phyloP scores from a whole-genome alignment of 306 rosid species.

The Pyrus bretschneideri region DNA sequence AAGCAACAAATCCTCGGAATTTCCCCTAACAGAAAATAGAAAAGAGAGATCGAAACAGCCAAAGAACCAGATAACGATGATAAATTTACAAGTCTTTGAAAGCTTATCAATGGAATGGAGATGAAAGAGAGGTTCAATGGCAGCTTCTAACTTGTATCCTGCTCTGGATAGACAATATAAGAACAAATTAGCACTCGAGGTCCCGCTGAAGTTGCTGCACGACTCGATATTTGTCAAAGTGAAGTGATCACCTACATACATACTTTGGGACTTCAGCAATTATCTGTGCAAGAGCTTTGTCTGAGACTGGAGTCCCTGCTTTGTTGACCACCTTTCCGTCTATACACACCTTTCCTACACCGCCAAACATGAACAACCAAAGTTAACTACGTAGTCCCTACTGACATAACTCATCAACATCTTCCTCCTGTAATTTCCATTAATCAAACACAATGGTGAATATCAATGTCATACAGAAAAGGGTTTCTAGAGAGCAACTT shows the following conservation, averaged over 20 bases:
- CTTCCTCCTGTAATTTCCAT: conserved; percentile 43
- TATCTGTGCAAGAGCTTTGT: conserved; percentile 70
- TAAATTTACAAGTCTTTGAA: conserved; percentile 8
- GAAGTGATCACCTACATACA: conserved; percentile 91
- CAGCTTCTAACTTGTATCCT: conserved; percentile 94
- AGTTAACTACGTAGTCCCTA: neutral
- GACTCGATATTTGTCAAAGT: conserved; percentile 4
- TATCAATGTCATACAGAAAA: too few species aligned
- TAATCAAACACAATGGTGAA: conserved; percentile 1
- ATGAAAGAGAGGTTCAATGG: conserved; percentile 34
- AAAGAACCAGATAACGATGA: neutral
- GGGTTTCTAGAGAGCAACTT: neutral
- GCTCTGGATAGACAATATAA: conserved; percentile 42
- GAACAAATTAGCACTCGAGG: neutral
- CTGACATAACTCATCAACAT: conserved; percentile 64
- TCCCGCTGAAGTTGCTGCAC: conserved; percentile 7
- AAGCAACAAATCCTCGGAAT: neutral
- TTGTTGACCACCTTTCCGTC: conserved; percentile 74
- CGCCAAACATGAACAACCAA: neutral
- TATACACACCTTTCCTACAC: conserved; percentile 76
- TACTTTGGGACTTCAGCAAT: conserved; percentile 87
- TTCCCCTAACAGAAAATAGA: neutral
- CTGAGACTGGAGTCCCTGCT: conserved; percentile 80
- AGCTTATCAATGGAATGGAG: neutral
- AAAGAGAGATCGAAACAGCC: neutral